Evolutionary conservation across 2,329 filamentous ascomycete species (phyloP), one percentile per base, ranked within the genome.

Genomic region (Delphinella strobiligena): DNA sequence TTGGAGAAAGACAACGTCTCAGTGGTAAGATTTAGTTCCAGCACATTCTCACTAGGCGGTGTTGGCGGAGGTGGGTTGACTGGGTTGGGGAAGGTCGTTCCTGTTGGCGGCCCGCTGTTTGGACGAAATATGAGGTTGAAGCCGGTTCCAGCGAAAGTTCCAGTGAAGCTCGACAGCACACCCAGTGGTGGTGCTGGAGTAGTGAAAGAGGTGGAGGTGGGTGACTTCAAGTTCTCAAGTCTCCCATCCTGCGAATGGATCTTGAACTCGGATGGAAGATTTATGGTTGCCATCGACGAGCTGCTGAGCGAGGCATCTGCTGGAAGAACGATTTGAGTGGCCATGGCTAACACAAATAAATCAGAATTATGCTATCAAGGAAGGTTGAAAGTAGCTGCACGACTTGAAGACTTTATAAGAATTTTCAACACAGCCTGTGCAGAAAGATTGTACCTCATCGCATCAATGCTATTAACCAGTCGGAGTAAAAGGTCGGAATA

Each of bases 91-190:
- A 51, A 49, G 1, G 41, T 55, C 3, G 47, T 50, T 2, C 38
- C 47, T 17, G 22, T 27, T 27, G 22, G 22, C 7, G 22, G 22
- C 22, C 22, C 22, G 22, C 47, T 54, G 27, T 54, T 51, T 0
- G 61, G 61, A 1, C 60, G 57, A 38, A 62, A 64, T 34, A 64
- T 62, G 1, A 51, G 51, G 42, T 63, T 63, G 46, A 63, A 58
- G 3, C 61, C 61, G 2, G 45, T 52, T 1, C 61, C 61, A 9
- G 41, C 43, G 31, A 54, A 63, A 0, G 47, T 43, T 24, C 56
- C 57, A 38, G 7, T 27, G 22, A 27, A 27, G 22, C 22, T 27
- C 12, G 7, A 7, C 7, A 27, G 22, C 12, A 27, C 22, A 7
- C 22, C 22, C 7, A 27, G 22, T 12, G 22, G 12, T 12, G 22